Conservation (phyloP, 2,329 filamentous ascomycete species). For the Trichophyton mentagrophytes region DNA sequence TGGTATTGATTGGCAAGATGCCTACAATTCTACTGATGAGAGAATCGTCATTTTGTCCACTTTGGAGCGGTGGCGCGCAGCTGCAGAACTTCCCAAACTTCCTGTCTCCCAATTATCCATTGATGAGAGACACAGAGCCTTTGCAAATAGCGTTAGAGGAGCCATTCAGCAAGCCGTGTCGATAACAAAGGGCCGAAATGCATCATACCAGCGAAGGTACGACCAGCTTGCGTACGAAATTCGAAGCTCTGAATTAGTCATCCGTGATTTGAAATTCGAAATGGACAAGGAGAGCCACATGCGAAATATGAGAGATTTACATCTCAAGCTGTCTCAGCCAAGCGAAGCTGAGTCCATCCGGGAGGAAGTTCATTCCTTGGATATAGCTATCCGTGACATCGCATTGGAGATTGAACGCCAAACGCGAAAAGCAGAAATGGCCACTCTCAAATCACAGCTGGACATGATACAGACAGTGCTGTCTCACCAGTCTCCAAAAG, state of each 20-base stretch:
- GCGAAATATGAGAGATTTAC: not conserved
- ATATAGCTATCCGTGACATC: not conserved
- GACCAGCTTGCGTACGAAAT: not conserved
- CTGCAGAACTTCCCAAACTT: constrained; percentile 13
- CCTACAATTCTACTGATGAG: constrained; percentile 20
- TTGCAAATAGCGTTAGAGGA: not conserved
- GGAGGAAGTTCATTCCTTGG: not conserved
- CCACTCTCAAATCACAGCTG: constrained; percentile 1
- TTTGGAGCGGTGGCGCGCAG: constrained; percentile 21
- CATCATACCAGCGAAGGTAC: not conserved
- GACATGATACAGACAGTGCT: not conserved
- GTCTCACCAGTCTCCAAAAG: not conserved
- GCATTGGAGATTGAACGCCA: constrained; percentile 1
- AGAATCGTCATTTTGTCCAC: constrained; percentile 11
- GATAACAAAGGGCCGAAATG: not conserved
- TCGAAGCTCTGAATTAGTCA: not conserved
- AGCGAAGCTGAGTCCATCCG: not conserved
- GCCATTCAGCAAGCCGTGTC: not conserved
- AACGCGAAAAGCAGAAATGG: constrained; percentile 1
- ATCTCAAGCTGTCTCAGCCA: not conserved
- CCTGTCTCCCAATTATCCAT: not conserved
- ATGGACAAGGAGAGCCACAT: constrained; percentile 1
- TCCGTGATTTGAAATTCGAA: constrained; percentile 5
- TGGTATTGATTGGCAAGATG: constrained; percentile 24
- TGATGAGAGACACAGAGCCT: not conserved